A percentile compares a stretch with the other conserved stretches of the same genome.
Conservation (phyloP, 495 filamentous ascomycete genomes). For the Xylaria scruposa region DNA sequence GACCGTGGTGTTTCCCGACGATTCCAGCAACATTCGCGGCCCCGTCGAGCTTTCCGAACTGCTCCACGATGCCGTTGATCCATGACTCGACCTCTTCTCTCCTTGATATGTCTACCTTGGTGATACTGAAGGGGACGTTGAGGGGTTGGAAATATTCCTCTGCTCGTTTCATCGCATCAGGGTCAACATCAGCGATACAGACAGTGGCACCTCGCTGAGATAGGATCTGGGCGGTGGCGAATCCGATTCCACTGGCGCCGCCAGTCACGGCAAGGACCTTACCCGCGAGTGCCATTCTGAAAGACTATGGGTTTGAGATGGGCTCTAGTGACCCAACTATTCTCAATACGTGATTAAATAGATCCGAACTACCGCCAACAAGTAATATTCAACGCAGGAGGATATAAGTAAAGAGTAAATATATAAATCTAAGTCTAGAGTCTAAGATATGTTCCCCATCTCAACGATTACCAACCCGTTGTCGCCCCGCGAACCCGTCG, state of each 20-base stretch:
- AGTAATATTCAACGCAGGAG: constrained; percentile 2
- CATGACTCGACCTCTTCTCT: constrained; percentile 45
- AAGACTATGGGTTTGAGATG: not conserved
- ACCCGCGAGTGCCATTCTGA: constrained; percentile 38
- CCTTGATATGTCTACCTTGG: constrained; percentile 43
- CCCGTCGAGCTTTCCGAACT: constrained; percentile 56
- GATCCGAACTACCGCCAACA: constrained; percentile 7
- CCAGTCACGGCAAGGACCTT: constrained; percentile 64
- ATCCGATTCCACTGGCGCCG: constrained; percentile 62
- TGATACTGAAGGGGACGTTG: constrained; percentile 37
- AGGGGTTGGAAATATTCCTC: constrained; percentile 37
- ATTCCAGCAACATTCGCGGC: constrained; percentile 65
- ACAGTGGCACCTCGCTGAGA: constrained; percentile 56
- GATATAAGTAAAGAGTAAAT: constrained; percentile 8
- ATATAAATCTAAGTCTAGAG: not conserved
- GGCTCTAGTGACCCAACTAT: constrained; percentile 1
- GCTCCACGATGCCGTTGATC: constrained; percentile 42
- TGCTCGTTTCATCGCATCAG: constrained; percentile 43
- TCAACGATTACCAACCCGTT: constrained; percentile 6
- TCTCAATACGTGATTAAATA: not conserved
- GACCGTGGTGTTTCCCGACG: constrained; percentile 42
- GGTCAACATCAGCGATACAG: constrained; percentile 59
- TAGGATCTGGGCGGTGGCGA: constrained; percentile 60
- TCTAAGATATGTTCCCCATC: constrained; percentile 15
- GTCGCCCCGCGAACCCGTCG: constrained; percentile 16